phyloP scores from a whole-genome alignment of 2,329 filamentous ascomycete genomes.

The Clarireedia monteithiana region DNA sequence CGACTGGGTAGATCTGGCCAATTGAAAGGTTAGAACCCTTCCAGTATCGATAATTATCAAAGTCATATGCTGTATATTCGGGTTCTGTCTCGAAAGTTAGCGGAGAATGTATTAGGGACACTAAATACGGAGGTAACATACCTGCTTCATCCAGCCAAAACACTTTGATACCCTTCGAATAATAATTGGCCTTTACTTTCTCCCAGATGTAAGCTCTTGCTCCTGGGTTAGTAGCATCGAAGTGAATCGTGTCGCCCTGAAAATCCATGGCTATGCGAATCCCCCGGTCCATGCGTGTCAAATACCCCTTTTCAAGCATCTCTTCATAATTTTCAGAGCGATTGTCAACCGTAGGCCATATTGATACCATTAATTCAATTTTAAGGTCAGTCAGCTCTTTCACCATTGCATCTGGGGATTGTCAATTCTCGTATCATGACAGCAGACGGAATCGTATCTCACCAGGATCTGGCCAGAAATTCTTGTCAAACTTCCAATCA shows the following conservation, averaged over 20 bases:
- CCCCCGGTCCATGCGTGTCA: slow-evolving; percentile 54
- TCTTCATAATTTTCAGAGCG: slow-evolving; percentile 51
- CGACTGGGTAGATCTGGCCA: slow-evolving; percentile 52
- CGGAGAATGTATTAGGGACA: background rate
- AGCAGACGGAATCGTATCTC: too few species aligned
- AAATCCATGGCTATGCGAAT: slow-evolving; percentile 51
- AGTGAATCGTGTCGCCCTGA: slow-evolving; percentile 50
- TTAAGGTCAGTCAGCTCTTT: slow-evolving; percentile 48
- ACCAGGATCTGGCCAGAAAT: slow-evolving; percentile 53
- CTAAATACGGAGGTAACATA: background rate
- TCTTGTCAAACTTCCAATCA: slow-evolving; percentile 59
- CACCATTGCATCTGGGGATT: slow-evolving; percentile 48
- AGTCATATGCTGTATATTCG: slow-evolving; percentile 57
- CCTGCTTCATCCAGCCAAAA: slow-evolving; percentile 63
- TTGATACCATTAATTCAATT: slow-evolving; percentile 60
- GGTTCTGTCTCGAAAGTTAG: slow-evolving; percentile 38
- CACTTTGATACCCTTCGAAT: slow-evolving; percentile 50
- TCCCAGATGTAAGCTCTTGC: slow-evolving; percentile 52
- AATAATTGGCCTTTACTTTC: slow-evolving; percentile 52
- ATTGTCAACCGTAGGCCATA: slow-evolving; percentile 60
- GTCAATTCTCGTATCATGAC: background rate
- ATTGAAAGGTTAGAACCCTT: slow-evolving; percentile 44
- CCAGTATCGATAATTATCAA: slow-evolving; percentile 57
- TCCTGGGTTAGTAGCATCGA: slow-evolving; percentile 55
- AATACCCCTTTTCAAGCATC: slow-evolving; percentile 52